Percentiles rank a stretch among this genome's conserved stretches.
These are phyloP conservation scores for Handroanthus guayacan DNA, from an alignment of 257 asterid genomes.

Conservation along the genomic window DNA sequence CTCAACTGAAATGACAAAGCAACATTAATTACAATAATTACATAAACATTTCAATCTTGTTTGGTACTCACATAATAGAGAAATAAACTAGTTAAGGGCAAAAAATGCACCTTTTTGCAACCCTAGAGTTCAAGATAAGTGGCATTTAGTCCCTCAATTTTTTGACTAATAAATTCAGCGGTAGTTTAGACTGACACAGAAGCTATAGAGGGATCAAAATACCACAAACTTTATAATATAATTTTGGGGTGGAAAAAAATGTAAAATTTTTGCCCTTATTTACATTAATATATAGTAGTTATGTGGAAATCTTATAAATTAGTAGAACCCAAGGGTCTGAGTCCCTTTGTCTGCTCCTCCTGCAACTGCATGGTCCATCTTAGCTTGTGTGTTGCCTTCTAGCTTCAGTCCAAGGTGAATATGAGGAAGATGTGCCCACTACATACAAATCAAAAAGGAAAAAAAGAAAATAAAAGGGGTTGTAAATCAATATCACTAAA, in stretches of 20 bases:
- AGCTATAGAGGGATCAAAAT: constrained; percentile 28
- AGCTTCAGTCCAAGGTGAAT: constrained; percentile 82
- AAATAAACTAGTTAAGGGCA: not conserved
- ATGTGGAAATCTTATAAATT: not conserved
- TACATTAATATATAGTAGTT: not conserved
- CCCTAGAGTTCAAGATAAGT: not conserved
- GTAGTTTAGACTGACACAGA: no score
- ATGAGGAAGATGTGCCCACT: constrained; percentile 99
- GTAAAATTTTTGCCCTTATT: constrained; percentile 35
- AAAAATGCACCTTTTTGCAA: constrained; percentile 10
- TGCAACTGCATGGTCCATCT: constrained; percentile 71
- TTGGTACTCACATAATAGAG: not conserved
- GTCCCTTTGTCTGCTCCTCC: constrained; percentile 46
- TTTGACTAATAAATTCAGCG: not conserved
- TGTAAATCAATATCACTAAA: not conserved
- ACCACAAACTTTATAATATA: constrained; percentile 29
- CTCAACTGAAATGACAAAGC: no score
- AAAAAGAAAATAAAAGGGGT: not conserved
- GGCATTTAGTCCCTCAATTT: constrained; percentile 18
- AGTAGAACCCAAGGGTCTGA: constrained; percentile 58
- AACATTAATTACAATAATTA: no score
- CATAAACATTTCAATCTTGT: not conserved
- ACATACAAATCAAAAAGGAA: constrained; percentile 24
- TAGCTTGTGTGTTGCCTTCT: constrained; percentile 76
- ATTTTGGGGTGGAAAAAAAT: constrained; percentile 34